phyloP scores from a whole-genome alignment of 768 basidiomycete genomes.

The Pholiota microspora region DNA sequence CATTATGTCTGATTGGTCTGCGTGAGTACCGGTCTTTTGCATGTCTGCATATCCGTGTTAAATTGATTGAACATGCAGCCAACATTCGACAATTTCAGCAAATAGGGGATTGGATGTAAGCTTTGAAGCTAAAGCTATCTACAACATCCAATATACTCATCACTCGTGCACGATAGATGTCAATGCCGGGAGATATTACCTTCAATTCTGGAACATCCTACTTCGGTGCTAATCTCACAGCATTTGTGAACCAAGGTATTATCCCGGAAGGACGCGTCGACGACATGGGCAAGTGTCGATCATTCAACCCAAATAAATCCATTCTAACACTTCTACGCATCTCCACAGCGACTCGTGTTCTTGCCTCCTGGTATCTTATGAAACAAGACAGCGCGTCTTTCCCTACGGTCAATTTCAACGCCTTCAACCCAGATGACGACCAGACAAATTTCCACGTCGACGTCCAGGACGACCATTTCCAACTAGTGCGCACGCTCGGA shows the following conservation, averaged over 20 bases:
- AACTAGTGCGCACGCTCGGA: constrained; percentile 70
- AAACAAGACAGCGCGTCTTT: constrained; percentile 61
- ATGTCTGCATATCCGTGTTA: not conserved
- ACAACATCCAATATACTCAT: not conserved
- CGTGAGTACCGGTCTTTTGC: constrained; percentile 31
- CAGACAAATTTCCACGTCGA: constrained; percentile 59
- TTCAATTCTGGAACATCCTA: constrained; percentile 51
- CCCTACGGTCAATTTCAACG: constrained; percentile 72
- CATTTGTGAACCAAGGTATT: constrained; percentile 67
- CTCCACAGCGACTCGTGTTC: constrained; percentile 62
- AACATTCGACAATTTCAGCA: constrained; percentile 54
- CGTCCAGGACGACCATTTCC: constrained; percentile 67
- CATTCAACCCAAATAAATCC: not conserved
- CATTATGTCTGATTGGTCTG: constrained; percentile 76
- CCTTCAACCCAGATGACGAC: constrained; percentile 50
- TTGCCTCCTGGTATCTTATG: constrained; percentile 69
- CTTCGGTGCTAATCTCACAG: constrained; percentile 68
- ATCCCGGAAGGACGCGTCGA: constrained; percentile 64
- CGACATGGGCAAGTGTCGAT: constrained; percentile 61
- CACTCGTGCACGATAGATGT: constrained; percentile 44
- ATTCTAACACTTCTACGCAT: not conserved
- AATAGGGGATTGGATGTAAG: constrained; percentile 64
- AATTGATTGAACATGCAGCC: not conserved
- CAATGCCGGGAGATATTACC: constrained; percentile 63
- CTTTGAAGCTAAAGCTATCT: not conserved